Evolutionary conservation across 768 basidiomycete genomes (phyloP).

Genomic region (Leccinellum luteum): DNA sequence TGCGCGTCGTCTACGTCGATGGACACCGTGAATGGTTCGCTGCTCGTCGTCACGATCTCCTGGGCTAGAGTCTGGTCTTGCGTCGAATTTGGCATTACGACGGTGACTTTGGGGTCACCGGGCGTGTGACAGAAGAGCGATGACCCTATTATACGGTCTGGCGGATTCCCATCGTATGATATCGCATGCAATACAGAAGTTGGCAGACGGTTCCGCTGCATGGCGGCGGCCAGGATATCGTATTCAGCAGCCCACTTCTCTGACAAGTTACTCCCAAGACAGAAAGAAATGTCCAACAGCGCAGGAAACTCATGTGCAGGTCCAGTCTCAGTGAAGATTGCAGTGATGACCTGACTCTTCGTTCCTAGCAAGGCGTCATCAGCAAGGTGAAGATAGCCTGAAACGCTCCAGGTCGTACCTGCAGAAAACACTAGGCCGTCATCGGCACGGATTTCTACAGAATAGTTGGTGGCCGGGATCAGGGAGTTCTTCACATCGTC

Average conservation of each 20-base stretch:
- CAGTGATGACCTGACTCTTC: not conserved
- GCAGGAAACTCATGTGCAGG: conserved; percentile 5
- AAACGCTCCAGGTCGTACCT: not conserved
- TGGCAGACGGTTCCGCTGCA: no score
- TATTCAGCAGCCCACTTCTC: conserved; percentile 9
- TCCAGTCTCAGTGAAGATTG: conserved; percentile 14
- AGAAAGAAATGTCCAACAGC: not conserved
- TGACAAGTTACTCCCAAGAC: not conserved
- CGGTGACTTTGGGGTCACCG: not conserved
- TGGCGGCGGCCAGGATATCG: not conserved
- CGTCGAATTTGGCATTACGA: conserved; percentile 9
- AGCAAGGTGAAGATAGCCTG: not conserved
- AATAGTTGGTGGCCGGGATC: not conserved
- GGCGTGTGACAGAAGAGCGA: not conserved
- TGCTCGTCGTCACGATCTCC: conserved; percentile 6
- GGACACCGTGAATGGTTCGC: conserved; percentile 4
- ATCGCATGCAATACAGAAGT: not conserved
- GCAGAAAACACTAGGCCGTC: not conserved
- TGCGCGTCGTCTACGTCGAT: conserved; percentile 6
- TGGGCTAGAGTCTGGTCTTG: conserved; percentile 1
- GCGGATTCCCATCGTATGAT: not conserved
- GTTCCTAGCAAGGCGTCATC: not conserved
- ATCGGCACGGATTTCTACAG: not conserved
- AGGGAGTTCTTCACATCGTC: no score
- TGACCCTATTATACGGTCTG: not conserved